A percentile compares a stretch with the other conserved stretches of the same genome.
Evolutionary conservation across 2,329 filamentous ascomycete species (phyloP).

Genomic region (Aspergillus udagawae): DNA sequence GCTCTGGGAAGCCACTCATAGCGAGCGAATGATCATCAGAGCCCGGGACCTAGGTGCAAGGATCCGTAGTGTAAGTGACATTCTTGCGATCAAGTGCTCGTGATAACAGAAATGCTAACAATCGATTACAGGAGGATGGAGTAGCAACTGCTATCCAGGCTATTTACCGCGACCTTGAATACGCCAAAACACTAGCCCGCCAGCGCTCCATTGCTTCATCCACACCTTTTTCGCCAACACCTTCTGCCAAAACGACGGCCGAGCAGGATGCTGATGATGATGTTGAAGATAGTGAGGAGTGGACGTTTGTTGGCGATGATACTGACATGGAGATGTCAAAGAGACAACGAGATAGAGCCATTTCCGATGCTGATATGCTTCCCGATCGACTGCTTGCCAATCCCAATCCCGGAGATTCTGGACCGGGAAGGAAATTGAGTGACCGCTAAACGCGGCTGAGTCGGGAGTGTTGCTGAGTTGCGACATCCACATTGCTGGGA

Average conservation of each 20-base stretch:
- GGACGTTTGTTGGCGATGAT: slow-evolving; percentile 79
- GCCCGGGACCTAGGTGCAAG: slow-evolving; percentile 76
- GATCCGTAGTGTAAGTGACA: slow-evolving; percentile 69
- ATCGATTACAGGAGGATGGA: slow-evolving; percentile 67
- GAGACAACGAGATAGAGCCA: slow-evolving; percentile 29
- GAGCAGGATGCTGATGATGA: slow-evolving; percentile 45
- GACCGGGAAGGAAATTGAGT: not conserved
- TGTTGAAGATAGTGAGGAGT: slow-evolving; percentile 70
- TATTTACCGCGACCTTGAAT: slow-evolving; percentile 92
- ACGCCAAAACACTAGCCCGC: slow-evolving; percentile 79
- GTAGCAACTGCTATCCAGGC: slow-evolving; percentile 87
- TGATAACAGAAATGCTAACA: slow-evolving; percentile 20
- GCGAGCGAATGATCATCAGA: slow-evolving; percentile 85
- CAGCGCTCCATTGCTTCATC: slow-evolving; percentile 43
- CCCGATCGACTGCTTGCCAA: slow-evolving; percentile 12
- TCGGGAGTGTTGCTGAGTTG: not conserved
- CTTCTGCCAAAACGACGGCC: slow-evolving; percentile 32
- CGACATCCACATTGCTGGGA: not conserved
- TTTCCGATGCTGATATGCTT: slow-evolving; percentile 21
- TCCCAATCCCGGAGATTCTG: not conserved
- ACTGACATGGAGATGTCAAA: slow-evolving; percentile 44
- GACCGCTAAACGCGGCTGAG: not conserved
- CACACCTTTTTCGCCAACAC: slow-evolving; percentile 32
- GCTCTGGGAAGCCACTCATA: slow-evolving; percentile 86
- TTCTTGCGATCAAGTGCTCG: not conserved